A percentile compares a stretch with the other conserved stretches of the same genome.
These are phyloP conservation scores for Vigna radiata DNA, from an alignment of 306 rosid genomes.

Conservation along the genomic window DNA sequence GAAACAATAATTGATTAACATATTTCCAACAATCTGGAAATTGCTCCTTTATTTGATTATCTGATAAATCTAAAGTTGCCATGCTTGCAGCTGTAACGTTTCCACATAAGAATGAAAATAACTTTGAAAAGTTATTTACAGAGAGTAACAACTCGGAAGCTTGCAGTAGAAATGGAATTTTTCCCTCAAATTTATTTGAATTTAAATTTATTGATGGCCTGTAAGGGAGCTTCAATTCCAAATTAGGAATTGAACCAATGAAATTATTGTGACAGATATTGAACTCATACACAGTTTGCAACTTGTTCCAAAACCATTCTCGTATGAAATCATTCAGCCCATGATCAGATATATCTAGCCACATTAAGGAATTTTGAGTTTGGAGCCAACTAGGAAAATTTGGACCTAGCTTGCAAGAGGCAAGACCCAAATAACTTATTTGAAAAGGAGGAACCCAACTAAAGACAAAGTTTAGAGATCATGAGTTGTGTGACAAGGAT, in stretches of 20 bases:
- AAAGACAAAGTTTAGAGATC: not conserved
- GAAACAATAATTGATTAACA: no score
- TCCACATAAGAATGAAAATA: not conserved
- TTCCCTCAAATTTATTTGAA: not conserved
- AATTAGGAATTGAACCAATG: not conserved
- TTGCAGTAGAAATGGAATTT: not conserved
- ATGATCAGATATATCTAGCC: not conserved
- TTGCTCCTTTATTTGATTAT: not conserved
- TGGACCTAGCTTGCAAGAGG: not conserved
- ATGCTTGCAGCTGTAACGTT: not conserved
- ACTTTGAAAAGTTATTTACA: not conserved
- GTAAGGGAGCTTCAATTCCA: not conserved
- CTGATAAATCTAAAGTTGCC: not conserved
- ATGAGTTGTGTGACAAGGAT: not conserved
- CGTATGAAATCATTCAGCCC: not conserved
- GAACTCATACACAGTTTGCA: not conserved
- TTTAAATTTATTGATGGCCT: not conserved
- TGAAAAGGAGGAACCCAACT: not conserved
- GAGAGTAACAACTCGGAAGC: not conserved
- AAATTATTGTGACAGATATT: not conserved
- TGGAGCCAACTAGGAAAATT: not conserved
- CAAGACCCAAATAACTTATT: not conserved
- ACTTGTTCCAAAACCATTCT: not conserved
- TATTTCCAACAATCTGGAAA: no score
- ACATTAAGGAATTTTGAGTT: not conserved